phyloP scores from a whole-genome alignment of 768 basidiomycete genomes.

The Suillus subaureus region DNA sequence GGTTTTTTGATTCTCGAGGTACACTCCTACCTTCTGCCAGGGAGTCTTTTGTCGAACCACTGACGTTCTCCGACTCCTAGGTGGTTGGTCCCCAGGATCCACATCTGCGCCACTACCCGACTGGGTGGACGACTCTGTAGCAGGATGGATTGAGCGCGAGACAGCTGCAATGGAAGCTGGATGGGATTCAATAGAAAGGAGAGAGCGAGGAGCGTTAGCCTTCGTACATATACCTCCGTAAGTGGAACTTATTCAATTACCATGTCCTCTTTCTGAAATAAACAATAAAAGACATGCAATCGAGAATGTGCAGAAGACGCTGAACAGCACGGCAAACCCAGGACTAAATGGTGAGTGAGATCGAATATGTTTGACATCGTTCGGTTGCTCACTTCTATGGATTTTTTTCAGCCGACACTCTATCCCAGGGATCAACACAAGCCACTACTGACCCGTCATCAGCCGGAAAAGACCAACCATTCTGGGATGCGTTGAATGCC shows the following conservation, averaged over 20 bases:
- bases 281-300: conserved; percentile 23
- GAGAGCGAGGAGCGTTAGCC: conserved; percentile 53
- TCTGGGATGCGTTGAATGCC: conserved; percentile 61
- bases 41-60: neutral
- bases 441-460: conserved; percentile 42
- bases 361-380: neutral
- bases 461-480: conserved; percentile 53
- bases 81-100: conserved; percentile 49
- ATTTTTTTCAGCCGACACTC: conserved; percentile 46
- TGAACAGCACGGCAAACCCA: conserved; percentile 44
- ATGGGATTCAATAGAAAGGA: conserved; percentile 56
- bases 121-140: conserved; percentile 70
- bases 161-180: conserved; percentile 52
- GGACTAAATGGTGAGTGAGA: conserved; percentile 41
- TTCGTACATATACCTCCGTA: conserved; percentile 81
- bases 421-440: conserved; percentile 64
- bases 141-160: conserved; percentile 60
- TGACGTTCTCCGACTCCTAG: conserved; percentile 26
- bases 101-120: conserved; percentile 45
- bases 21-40: neutral
- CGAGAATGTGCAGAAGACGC: conserved; percentile 33
- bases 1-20: conserved; percentile 81
- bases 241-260: conserved; percentile 23
- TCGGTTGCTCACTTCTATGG: neutral
- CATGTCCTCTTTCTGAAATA: neutral